A percentile compares a stretch with the other conserved stretches of the same genome.
Conservation (phyloP, 1,284 basidiomycete genomes). For the Leccinum griseonigrum region DNA sequence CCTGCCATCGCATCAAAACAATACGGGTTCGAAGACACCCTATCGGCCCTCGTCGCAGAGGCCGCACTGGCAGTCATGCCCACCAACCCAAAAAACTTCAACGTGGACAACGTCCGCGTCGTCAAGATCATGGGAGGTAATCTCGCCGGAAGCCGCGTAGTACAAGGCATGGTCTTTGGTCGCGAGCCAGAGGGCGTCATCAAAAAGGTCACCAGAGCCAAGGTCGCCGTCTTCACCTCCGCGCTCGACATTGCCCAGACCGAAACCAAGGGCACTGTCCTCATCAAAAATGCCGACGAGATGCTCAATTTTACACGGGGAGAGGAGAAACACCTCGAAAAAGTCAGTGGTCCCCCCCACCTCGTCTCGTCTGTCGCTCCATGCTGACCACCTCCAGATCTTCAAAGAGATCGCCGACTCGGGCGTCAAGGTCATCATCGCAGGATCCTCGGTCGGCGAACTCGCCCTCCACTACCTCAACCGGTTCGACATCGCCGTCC, state of each 20-base stretch:
- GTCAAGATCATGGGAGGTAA: constrained; percentile 98
- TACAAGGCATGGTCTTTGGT: constrained; percentile 98
- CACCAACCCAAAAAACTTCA: constrained; percentile 85
- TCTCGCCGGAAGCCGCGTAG: constrained; percentile 80
- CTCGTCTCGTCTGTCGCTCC: background rate
- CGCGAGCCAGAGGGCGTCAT: constrained; percentile 90
- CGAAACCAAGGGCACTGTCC: constrained; percentile 98
- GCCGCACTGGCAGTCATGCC: constrained; percentile 93
- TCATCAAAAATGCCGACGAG: constrained; percentile 95
- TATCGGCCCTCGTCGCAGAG: constrained; percentile 88
- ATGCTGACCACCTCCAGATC: constrained; percentile 52
- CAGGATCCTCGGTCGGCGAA: constrained; percentile 91
- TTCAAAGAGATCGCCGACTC: constrained; percentile 97
- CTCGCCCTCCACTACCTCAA: constrained; percentile 98
- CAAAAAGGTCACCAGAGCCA: constrained; percentile 80
- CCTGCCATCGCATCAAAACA: constrained; percentile 97
- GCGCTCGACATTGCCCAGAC: constrained; percentile 94
- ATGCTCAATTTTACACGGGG: constrained; percentile 95
- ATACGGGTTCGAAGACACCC: constrained; percentile 87
- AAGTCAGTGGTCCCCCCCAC: constrained; percentile 47
- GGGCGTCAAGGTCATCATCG: constrained; percentile 92
- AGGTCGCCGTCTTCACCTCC: constrained; percentile 94
- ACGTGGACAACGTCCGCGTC: constrained; percentile 97
- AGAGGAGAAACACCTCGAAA: constrained; percentile 95
- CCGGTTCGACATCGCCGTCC: constrained; percentile 88